These are phyloP conservation scores for Aspergillus sp. DNA, from an alignment of 2,329 filamentous ascomycete genomes.

Conservation along the genomic window DNA sequence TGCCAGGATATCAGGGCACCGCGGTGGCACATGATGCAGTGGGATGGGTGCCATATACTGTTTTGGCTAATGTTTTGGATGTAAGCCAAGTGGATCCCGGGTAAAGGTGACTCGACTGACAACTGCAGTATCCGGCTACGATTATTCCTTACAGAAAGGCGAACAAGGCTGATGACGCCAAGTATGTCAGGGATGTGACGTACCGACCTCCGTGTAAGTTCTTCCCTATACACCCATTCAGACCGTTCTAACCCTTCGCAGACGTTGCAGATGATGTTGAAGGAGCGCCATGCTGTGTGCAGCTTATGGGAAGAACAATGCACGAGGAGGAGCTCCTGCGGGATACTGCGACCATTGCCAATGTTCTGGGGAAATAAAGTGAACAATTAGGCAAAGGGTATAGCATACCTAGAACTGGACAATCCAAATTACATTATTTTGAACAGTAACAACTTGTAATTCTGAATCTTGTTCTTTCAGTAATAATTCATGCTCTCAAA, in stretches of 20 bases:
- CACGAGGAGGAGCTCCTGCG: neutral
- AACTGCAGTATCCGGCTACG: neutral
- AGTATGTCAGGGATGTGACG: slow-evolving; percentile 20
- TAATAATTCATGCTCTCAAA: too few species aligned
- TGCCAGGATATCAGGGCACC: neutral
- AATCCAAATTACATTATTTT: too few species aligned
- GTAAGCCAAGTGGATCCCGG: neutral
- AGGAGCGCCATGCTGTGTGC: slow-evolving; percentile 26
- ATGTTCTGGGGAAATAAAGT: neutral
- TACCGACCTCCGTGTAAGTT: slow-evolving; percentile 26
- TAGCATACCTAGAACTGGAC: too few species aligned
- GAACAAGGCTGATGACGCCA: slow-evolving; percentile 16
- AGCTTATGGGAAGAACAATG: neutral
- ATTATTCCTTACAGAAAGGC: slow-evolving; percentile 25
- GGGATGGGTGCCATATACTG: neutral
- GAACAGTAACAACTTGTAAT: too few species aligned
- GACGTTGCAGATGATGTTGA: slow-evolving; percentile 24
- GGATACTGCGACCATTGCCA: neutral
- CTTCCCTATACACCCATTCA: too few species aligned
- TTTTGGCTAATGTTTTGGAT: neutral
- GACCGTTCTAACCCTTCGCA: neutral
- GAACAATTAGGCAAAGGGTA: too few species aligned
- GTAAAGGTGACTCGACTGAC: neutral
- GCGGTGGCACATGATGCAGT: neutral
- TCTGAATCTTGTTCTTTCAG: too few species aligned